Conservation (phyloP, 2,329 filamentous ascomycete species). For the Claviceps pusilla region DNA sequence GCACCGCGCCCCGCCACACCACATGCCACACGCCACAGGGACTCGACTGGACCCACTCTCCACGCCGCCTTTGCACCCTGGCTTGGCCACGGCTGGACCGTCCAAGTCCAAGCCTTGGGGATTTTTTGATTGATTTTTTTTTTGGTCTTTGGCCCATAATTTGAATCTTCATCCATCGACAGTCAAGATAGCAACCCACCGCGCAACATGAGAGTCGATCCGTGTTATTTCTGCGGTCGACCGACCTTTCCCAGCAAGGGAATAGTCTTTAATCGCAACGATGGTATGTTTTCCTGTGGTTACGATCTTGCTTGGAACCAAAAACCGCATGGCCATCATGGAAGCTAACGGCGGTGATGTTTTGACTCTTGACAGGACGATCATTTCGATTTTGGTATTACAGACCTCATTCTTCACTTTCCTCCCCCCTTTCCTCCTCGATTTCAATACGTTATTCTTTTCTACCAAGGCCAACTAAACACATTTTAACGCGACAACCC, state of each 20-base stretch:
- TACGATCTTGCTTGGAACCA: background rate
- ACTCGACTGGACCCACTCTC: background rate
- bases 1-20: background rate
- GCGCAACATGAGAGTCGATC: slow-evolving; percentile 23
- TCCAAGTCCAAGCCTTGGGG: background rate
- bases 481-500: too few species aligned
- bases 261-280: slow-evolving; percentile 36
- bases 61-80: background rate
- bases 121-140: background rate
- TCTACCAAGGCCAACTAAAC: too few species aligned
- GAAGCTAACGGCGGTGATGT: background rate
- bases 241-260: slow-evolving; percentile 41
- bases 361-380: slow-evolving; percentile 17
- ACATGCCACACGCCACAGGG: background rate
- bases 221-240: slow-evolving; percentile 31
- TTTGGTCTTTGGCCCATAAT: too few species aligned
- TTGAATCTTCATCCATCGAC: background rate
- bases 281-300: slow-evolving; percentile 18
- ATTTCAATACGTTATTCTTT: too few species aligned
- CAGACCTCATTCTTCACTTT: too few species aligned
- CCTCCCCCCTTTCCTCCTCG: background rate
- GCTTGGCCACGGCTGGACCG: too few species aligned
- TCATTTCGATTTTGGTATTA: slow-evolving; percentile 41
- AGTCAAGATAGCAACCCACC: background rate
- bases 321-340: background rate